Base-by-base conservation (phyloP, 805 yeast species). In the Komagataella phaffii region DNA sequence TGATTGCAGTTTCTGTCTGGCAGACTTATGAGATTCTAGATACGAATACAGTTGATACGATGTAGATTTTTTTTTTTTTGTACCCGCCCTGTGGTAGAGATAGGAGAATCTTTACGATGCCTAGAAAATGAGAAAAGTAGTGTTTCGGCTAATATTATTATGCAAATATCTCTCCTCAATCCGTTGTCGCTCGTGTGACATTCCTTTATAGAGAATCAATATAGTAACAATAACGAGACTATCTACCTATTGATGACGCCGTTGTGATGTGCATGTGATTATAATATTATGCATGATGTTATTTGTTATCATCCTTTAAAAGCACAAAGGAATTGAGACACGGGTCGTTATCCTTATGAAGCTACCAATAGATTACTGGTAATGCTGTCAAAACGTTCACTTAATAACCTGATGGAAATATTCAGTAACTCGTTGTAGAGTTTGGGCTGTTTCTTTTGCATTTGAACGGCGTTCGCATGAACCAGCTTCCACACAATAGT, bases 291-390 rank as follows among this genome's bases (percentile, higher is more conserved):
- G 40, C 40, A 30, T 10, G 14, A 30, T 30, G 12, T 30, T 30
- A 8, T 1, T 30, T 10, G 14, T 12, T 17, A 44, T 7, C 46
- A 44, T 17, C 3, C 46, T 12, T 12, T 5, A 44, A 17, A 44
- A 17, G 23, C 46, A 17, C 46, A 19, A n/a, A n/a, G 19, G 14
- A 17, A n/a, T 12, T n/a, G 17, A n/a, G n/a, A 17, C 19, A 17
- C 23, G 3, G 6, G 12, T 44, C 46, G 19, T 44, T 17, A 18
- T 19, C 46, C 24, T 57, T 59, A 77, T 8, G 81, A 74, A 46
- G 86, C 73, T 3, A 88, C 80, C 50, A 87, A 70, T 21, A 89
- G 75, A 61, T 85, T 87, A 2, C 93, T 88, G 3, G 91, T 76
- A 56, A 88, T 70, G 24, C 86, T 78, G 54, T 81, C 87, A 58